These are phyloP conservation scores for Acanthamoeba lugdunensis DNA, from an alignment of 208 protist genomes.

Conservation along the genomic window DNA sequence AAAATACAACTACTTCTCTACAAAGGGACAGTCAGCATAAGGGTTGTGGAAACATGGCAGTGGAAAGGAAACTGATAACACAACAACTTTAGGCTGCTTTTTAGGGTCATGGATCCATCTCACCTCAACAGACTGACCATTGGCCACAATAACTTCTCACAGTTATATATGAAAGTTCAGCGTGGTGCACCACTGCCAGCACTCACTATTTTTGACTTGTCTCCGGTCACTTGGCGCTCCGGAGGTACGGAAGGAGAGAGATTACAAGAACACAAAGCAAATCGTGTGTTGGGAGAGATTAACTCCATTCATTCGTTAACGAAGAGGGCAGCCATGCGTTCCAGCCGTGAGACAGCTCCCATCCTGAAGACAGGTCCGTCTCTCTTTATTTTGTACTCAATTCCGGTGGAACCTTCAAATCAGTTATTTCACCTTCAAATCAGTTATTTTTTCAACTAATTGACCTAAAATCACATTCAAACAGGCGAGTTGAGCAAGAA, in stretches of 20 bases:
- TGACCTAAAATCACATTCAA: not conserved
- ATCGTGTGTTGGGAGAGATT: too few relatives aligned
- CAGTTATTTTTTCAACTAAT: not conserved
- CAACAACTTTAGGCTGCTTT: too few relatives aligned
- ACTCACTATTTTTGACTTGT: too few relatives aligned
- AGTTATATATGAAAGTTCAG: too few relatives aligned
- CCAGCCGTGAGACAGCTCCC: not conserved
- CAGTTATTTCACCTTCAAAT: not conserved
- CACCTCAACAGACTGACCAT: too few relatives aligned
- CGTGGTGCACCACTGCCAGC: too few relatives aligned
- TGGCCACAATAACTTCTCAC: too few relatives aligned
- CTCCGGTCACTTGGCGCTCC: not conserved
- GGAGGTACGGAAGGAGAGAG: not conserved
- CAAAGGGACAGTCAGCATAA: too few relatives aligned
- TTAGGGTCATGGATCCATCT: too few relatives aligned
- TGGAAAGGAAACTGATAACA: too few relatives aligned
- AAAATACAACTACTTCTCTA: too few relatives aligned
- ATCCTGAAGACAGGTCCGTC: not conserved
- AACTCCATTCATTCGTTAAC: not conserved
- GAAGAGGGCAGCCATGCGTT: not conserved
- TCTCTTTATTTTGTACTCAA: not conserved
- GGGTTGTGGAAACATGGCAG: too few relatives aligned
- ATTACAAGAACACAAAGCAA: not conserved
- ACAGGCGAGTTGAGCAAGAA: conserved; percentile 54
- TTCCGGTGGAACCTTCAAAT: not conserved